phyloP scores from a whole-genome alignment of 306 rosid species.

The Argentina anserina region DNA sequence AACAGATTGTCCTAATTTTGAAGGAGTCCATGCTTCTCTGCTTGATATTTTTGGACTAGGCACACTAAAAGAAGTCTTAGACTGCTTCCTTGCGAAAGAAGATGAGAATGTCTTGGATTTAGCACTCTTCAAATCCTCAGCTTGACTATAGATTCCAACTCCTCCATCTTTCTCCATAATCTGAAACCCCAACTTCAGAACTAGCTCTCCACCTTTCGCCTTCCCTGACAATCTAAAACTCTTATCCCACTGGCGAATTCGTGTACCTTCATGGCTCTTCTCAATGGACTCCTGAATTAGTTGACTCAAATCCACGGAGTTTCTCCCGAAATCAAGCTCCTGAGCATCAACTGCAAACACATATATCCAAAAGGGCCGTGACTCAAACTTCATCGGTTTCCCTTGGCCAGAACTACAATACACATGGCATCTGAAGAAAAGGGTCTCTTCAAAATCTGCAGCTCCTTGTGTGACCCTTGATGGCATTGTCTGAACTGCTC shows the following conservation, averaged over 20 bases:
- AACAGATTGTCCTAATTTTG: slow-evolving; percentile 27
- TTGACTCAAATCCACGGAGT: slow-evolving; percentile 61
- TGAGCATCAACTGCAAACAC: slow-evolving; percentile 79
- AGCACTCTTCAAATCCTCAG: slow-evolving; percentile 35
- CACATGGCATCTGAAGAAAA: slow-evolving; percentile 74
- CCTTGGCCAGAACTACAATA: slow-evolving; percentile 45
- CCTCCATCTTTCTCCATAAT: slow-evolving; percentile 96
- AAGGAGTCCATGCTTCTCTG: slow-evolving; percentile 68
- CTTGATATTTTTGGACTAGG: slow-evolving; percentile 75
- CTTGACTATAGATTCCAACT: slow-evolving; percentile 60
- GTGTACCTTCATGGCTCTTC: slow-evolving; percentile 52
- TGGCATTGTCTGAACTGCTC: slow-evolving; percentile 92
- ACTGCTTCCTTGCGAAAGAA: slow-evolving; percentile 69
- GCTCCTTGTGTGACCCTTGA: slow-evolving; percentile 84
- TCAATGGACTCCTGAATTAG: slow-evolving; percentile 71
- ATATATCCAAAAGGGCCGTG: slow-evolving; percentile 76
- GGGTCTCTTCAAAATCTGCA: slow-evolving; percentile 95
- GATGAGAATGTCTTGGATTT: slow-evolving; percentile 40
- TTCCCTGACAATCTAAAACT: slow-evolving; percentile 70
- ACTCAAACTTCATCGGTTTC: slow-evolving; percentile 65
- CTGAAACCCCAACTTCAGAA: slow-evolving; percentile 87
- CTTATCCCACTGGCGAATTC: slow-evolving; percentile 81
- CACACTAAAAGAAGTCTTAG: slow-evolving; percentile 84
- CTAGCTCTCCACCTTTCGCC: slow-evolving; percentile 85
- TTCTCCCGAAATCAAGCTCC: slow-evolving; percentile 84